Conservation (phyloP, 257 asterid species). For the Verbascum thapsus region DNA sequence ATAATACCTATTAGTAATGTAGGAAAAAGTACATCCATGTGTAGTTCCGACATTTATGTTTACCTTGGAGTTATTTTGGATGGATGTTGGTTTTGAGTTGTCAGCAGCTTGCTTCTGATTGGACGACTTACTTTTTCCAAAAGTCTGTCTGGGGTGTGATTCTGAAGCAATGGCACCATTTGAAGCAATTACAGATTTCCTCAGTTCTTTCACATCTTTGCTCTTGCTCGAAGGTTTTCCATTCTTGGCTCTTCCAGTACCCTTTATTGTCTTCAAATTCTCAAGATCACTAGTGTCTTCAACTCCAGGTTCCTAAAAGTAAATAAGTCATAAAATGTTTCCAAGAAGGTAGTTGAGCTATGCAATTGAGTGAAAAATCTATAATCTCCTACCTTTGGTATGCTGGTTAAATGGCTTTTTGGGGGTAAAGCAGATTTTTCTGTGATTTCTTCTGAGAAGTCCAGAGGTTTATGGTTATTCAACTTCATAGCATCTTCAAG, state of each 20-base stretch:
- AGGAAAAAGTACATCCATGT: not conserved
- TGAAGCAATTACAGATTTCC: slow-evolving; percentile 35
- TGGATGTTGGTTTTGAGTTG: slow-evolving; percentile 26
- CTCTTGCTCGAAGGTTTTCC: slow-evolving; percentile 38
- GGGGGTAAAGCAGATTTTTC: slow-evolving; percentile 36
- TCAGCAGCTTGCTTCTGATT: slow-evolving; percentile 38
- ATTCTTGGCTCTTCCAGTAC: slow-evolving; percentile 36
- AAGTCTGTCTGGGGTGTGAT: slow-evolving; percentile 29
- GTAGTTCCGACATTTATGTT: not conserved
- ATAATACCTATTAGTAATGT: not conserved
- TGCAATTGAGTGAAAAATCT: not conserved
- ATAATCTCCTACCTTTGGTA: slow-evolving; percentile 36
- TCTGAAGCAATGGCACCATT: slow-evolving; percentile 47
- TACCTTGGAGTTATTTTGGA: slow-evolving; percentile 41
- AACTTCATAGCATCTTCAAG: slow-evolving; percentile 36
- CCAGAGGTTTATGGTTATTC: slow-evolving; percentile 25
- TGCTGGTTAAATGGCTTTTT: slow-evolving; percentile 35
- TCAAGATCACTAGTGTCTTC: slow-evolving; percentile 31
- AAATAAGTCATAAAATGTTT: slow-evolving; percentile 15
- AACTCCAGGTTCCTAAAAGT: slow-evolving; percentile 38
- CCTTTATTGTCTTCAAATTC: slow-evolving; percentile 40
- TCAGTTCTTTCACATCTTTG: slow-evolving; percentile 41
- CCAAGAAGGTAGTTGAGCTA: not conserved
- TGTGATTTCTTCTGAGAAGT: slow-evolving; percentile 24
- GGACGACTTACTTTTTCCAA: slow-evolving; percentile 37